phyloP scores from a whole-genome alignment of 1,284 basidiomycete genomes.

The Irpex sp. region DNA sequence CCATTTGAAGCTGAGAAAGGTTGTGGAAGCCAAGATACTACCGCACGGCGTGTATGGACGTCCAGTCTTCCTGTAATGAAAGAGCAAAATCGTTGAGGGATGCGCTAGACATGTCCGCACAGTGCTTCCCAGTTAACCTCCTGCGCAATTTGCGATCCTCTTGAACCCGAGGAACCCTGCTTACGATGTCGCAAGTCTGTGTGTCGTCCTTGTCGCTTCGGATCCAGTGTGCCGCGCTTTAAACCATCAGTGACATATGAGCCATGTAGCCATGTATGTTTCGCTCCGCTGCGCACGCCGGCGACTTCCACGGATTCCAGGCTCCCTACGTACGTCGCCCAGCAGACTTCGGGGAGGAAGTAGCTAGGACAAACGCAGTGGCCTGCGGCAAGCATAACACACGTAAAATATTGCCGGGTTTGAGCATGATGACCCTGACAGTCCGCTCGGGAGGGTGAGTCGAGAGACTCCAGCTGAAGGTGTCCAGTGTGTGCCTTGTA shows the following conservation, averaged over 20 bases:
- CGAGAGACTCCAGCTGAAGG: conserved; percentile 32
- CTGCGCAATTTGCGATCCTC: conserved; percentile 4
- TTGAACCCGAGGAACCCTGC: conserved; percentile 9
- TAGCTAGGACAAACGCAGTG: conserved; percentile 21
- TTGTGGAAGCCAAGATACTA: conserved; percentile 22
- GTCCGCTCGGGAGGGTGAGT: conserved; percentile 33
- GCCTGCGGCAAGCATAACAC: conserved; percentile 43
- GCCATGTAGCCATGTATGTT: conserved; percentile 43
- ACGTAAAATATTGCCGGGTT: conserved; percentile 42
- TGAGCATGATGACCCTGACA: conserved; percentile 17
- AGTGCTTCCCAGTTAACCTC: conserved; percentile 14
- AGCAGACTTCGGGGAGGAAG: conserved; percentile 18
- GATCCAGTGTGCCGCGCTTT: conserved; percentile 1
- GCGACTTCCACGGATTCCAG: conserved; percentile 34
- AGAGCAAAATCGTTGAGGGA: conserved; percentile 27
- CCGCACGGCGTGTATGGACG: conserved; percentile 20
- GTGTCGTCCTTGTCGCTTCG: conserved; percentile 17
- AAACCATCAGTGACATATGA: conserved; percentile 12
- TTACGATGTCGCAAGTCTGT: conserved; percentile 21
- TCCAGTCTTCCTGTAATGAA: conserved; percentile 29
- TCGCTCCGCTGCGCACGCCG: conserved; percentile 39
- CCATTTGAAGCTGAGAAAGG: neutral
- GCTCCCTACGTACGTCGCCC: conserved; percentile 27
- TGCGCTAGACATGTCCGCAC: neutral
- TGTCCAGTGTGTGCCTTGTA: conserved; percentile 33